Percentiles rank a stretch among this genome's conserved stretches.
Conservation (phyloP, 2,329 filamentous ascomycete genomes). For the Fusarium virguliforme region DNA sequence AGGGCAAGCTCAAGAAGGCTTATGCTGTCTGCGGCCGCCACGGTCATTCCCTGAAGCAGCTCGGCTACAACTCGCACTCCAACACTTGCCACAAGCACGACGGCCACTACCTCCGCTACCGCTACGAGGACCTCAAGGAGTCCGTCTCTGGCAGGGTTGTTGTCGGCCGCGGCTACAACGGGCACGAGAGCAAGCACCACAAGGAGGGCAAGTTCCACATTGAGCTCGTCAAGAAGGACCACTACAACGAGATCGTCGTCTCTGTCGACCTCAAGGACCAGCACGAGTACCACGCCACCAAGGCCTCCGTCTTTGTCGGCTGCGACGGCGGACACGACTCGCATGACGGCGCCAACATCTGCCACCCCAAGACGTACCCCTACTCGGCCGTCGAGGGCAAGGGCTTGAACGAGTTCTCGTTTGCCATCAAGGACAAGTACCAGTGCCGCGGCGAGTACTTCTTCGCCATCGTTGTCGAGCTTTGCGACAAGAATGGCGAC, state of each 20-base stretch:
- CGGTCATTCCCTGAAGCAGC: constrained; percentile 24
- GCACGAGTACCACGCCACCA: constrained; percentile 31
- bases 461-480: constrained; percentile 47
- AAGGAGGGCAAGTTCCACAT: constrained; percentile 38
- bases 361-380: constrained; percentile 43
- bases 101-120: constrained; percentile 38
- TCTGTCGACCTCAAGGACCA: constrained; percentile 34
- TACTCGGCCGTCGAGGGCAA: constrained; percentile 38
- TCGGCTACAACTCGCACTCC: constrained; percentile 32
- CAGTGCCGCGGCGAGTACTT: constrained; percentile 46
- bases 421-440: constrained; percentile 45
- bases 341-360: constrained; percentile 40
- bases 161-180: background rate
- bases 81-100: constrained; percentile 38
- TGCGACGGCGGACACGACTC: constrained; percentile 37
- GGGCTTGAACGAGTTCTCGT: constrained; percentile 39
- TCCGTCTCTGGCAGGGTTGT: constrained; percentile 31
- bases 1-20: constrained; percentile 30
- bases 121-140: constrained; percentile 36
- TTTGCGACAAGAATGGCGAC: constrained; percentile 39
- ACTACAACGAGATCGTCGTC: constrained; percentile 33
- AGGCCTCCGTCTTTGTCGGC: constrained; percentile 35
- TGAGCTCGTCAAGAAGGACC: constrained; percentile 35
- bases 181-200: constrained; percentile 6
- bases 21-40: constrained; percentile 28